Percentiles rank a stretch among this genome's conserved stretches.
These are phyloP conservation scores for Boletus reticulatus DNA, from an alignment of 768 basidiomycete genomes.

Conservation along the genomic window DNA sequence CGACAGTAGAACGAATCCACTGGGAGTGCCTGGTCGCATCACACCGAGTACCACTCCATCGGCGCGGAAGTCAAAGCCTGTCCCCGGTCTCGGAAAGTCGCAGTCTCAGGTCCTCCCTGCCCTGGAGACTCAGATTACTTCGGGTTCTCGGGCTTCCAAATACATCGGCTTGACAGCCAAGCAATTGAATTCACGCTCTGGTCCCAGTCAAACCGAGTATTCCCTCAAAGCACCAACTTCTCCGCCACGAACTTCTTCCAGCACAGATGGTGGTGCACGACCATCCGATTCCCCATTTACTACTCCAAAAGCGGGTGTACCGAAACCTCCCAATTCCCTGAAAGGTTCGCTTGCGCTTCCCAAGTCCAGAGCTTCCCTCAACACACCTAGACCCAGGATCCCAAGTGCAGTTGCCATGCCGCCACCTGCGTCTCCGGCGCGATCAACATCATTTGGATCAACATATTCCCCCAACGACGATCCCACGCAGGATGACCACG, in stretches of 20 bases:
- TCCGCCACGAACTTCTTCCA: conserved; percentile 36
- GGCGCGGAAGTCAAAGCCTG: conserved; percentile 31
- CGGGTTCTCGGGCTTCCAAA: conserved; percentile 81
- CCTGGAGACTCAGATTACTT: conserved; percentile 54
- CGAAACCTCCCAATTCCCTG: conserved; percentile 16
- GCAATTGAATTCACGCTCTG: conserved; percentile 56
- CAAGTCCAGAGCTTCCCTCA: conserved; percentile 35
- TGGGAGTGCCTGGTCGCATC: conserved; percentile 42
- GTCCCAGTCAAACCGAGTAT: conserved; percentile 17
- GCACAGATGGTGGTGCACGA: conserved; percentile 38
- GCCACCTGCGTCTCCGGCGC: conserved; percentile 65
- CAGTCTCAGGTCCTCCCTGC: conserved; percentile 25
- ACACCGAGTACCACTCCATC: conserved; percentile 41
- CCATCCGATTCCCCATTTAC: conserved; percentile 53
- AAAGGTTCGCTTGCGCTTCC: conserved; percentile 13
- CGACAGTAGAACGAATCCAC: conserved; percentile 26
- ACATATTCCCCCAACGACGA: conserved; percentile 40
- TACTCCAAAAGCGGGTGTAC: conserved; percentile 60
- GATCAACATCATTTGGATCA: conserved; percentile 31
- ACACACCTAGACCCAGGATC: conserved; percentile 61
- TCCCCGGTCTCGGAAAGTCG: conserved; percentile 32
- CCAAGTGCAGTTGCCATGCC: conserved; percentile 81
- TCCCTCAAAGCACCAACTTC: conserved; percentile 32
- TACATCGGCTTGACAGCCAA: conserved; percentile 84
- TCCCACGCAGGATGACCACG: conserved; percentile 9